Evolutionary conservation across 2,329 filamentous ascomycete genomes (phyloP), one percentile per base, ranked within the genome.

Genomic region (Fusarium sp.): DNA sequence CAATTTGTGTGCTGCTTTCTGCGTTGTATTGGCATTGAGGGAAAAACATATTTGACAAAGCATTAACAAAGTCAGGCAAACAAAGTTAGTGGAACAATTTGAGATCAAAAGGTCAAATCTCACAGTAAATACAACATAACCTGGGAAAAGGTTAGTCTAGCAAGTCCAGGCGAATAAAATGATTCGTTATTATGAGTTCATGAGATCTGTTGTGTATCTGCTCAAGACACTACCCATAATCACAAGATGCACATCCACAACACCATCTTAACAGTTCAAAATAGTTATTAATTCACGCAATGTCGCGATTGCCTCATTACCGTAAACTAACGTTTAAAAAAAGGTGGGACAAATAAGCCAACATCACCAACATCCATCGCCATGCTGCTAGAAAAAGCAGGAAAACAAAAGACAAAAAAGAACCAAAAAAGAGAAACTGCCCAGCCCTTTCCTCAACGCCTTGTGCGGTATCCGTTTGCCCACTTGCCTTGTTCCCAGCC

Each of bases 311-410:
- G 60, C 40, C 34, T 57, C 32, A 67, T 38, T n/a, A 38, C 34
- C 44, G 57, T 46, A 64, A 62, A 63, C 62, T 56, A 71, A 64
- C 60, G 44, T 62, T 59, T 62, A 73, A 74, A 65, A 45, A 38
- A 52, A 61, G 34, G 10, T 38, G 16, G 55, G 58, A 12, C 16
- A 56, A 56, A 64, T 48, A 71, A 58, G 56, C 60, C 67, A 60
- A 73, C 69, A 73, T 76, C 66, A 71, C 77, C 70, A 73, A 74
- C 73, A 73, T 74, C 76, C 73, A 74, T 74, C 77, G 77, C 77
- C 76, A 79, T 79, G 77, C 75, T 78, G 74, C 71, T 69, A 13
- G 22, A 40, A 34, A 34, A 52, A 34, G 32, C 34, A 32, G 12
- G 20, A 8, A 16, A 27, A 27, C 20, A 49, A 44, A 22, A 43